Evolutionary conservation across 139 green algal genomes (phyloP).

Genomic region (Dunaliella primolecta): DNA sequence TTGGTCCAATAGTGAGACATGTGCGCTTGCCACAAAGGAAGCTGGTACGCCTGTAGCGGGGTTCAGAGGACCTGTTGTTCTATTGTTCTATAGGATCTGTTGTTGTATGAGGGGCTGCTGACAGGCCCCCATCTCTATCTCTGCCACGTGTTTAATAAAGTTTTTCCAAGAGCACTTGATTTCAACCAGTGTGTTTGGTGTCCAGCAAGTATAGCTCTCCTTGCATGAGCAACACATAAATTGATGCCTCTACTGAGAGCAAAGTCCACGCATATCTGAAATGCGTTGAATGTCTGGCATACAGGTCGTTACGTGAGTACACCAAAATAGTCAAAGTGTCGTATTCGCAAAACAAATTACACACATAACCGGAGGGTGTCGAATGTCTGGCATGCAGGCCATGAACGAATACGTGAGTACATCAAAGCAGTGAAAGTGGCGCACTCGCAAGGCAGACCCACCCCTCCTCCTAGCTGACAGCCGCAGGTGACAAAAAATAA

Average conservation of each 20-base stretch:
- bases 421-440: slow-evolving; percentile 16
- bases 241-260: neutral
- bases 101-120: neutral
- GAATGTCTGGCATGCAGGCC: slow-evolving; percentile 3
- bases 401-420: slow-evolving; percentile 15
- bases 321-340: neutral
- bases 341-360: neutral
- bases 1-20: neutral
- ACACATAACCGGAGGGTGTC: too few species aligned
- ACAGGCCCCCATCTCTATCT: too few species aligned
- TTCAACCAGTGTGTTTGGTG: too few species aligned
- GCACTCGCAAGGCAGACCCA: neutral
- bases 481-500: too few species aligned
- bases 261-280: too few species aligned
- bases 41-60: neutral
- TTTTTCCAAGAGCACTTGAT: too few species aligned
- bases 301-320: too few species aligned
- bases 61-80: neutral
- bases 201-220: neutral
- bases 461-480: neutral
- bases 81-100: neutral
- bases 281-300: too few species aligned
- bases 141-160: too few species aligned
- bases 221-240: neutral
- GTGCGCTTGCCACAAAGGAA: neutral